A percentile compares a stretch with the other conserved stretches of the same genome.
Conservation (phyloP, 352 stramenopile species). For the Pythium volutum region DNA sequence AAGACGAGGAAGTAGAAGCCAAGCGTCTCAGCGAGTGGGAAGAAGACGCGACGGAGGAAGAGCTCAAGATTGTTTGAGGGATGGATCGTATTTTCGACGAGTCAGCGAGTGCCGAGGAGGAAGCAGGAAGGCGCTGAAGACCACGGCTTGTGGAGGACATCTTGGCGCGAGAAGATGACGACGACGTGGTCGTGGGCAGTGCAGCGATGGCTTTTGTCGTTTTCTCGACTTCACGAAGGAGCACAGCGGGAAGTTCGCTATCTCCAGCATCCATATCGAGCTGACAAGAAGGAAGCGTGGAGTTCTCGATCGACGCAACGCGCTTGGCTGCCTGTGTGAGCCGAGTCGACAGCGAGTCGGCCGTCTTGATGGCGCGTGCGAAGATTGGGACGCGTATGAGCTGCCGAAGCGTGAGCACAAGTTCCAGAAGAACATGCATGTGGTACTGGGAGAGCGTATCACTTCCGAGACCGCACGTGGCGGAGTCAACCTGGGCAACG, state of each 20-base stretch:
- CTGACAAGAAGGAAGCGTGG: neutral
- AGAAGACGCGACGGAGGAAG: neutral
- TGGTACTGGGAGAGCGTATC: neutral
- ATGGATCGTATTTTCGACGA: neutral
- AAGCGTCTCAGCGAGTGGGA: neutral
- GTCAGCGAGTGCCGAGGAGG: neutral
- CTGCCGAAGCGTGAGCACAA: constrained; percentile 6
- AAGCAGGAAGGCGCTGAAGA: neutral
- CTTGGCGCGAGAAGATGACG: neutral
- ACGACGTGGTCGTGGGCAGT: neutral
- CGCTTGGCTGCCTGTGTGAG: neutral
- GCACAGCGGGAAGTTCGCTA: neutral
- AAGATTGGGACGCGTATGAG: neutral
- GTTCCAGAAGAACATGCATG: neutral
- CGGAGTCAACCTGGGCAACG: neutral
- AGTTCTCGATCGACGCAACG: neutral
- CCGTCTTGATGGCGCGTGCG: neutral
- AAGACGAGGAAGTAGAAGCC: neutral
- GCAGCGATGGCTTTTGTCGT: neutral
- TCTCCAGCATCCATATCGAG: constrained; percentile 1
- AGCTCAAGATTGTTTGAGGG: neutral
- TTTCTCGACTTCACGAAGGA: constrained; percentile 1
- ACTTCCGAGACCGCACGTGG: neutral
- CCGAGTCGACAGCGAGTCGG: neutral
- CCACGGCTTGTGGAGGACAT: neutral